Evolutionary conservation across 129 eudicot species (phyloP).

Genomic region (Sambucus nigra): DNA sequence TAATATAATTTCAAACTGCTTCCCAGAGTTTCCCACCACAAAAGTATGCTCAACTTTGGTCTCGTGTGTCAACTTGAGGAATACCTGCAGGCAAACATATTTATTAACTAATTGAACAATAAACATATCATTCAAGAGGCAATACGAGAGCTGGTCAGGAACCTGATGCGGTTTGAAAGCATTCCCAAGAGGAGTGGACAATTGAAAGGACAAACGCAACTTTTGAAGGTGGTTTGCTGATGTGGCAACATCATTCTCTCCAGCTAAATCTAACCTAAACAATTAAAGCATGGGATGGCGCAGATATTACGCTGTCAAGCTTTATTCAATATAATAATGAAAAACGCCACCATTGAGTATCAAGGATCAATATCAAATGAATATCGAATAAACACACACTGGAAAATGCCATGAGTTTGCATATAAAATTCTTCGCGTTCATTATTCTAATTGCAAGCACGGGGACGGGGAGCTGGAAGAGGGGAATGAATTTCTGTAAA

Average conservation of each 20-base stretch:
- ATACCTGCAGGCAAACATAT: slow-evolving; percentile 46
- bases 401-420: neutral
- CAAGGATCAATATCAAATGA: neutral
- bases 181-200: slow-evolving; percentile 62
- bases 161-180: slow-evolving; percentile 95
- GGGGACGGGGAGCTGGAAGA: too few species aligned
- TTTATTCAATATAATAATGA: neutral
- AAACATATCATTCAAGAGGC: neutral
- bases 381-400: neutral
- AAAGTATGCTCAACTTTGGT: slow-evolving; percentile 82
- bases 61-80: slow-evolving; percentile 73
- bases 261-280: slow-evolving; percentile 58
- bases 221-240: slow-evolving; percentile 97
- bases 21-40: slow-evolving; percentile 64
- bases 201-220: slow-evolving; percentile 59
- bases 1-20: slow-evolving; percentile 52
- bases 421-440: neutral
- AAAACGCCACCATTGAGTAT: neutral
- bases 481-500: too few species aligned
- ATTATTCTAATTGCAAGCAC: too few species aligned
- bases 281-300: slow-evolving; percentile 4
- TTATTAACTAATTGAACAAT: slow-evolving; percentile 1
- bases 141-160: slow-evolving; percentile 9
- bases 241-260: slow-evolving; percentile 44
- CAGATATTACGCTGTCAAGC: neutral